Percentiles rank a stretch among this genome's conserved stretches.
These are phyloP conservation scores for Pythium grandisporangium DNA, from an alignment of 352 stramenopile species.

Conservation along the genomic window DNA sequence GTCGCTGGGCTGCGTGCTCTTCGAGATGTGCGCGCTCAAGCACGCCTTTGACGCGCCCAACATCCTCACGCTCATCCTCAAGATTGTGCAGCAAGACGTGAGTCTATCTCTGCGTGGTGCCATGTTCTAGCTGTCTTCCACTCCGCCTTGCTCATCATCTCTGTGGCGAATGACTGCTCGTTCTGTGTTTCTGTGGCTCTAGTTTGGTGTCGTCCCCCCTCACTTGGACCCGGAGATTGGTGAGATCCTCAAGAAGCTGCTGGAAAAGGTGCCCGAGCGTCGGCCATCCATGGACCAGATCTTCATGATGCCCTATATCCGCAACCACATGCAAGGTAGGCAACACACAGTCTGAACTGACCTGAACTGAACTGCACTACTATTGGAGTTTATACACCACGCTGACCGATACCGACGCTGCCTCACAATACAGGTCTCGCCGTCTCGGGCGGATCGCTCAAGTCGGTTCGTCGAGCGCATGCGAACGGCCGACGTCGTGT, in stretches of 20 bases:
- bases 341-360: no score
- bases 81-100: constrained; percentile 78
- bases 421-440: constrained; percentile 20
- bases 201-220: constrained; percentile 39
- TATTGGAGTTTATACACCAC: background rate
- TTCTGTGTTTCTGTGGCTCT: background rate
- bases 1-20: constrained; percentile 88
- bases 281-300: constrained; percentile 72
- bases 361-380: no score
- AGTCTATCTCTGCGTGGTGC: background rate
- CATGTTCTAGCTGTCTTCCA: no score
- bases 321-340: constrained; percentile 59
- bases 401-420: background rate
- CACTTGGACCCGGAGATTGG: constrained; percentile 56
- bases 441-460: constrained; percentile 44
- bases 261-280: constrained; percentile 54
- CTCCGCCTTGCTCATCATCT: no score
- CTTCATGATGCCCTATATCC: constrained; percentile 60
- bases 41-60: constrained; percentile 83
- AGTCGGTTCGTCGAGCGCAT: constrained; percentile 26
- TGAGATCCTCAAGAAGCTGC: constrained; percentile 33
- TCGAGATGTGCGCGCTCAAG: constrained; percentile 81
- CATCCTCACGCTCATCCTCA: constrained; percentile 75
- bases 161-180: background rate
- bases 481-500: constrained; percentile 12